Evolutionary conservation across 345 rosid genomes (phyloP).

Genomic region (Moricandia moricandioides): DNA sequence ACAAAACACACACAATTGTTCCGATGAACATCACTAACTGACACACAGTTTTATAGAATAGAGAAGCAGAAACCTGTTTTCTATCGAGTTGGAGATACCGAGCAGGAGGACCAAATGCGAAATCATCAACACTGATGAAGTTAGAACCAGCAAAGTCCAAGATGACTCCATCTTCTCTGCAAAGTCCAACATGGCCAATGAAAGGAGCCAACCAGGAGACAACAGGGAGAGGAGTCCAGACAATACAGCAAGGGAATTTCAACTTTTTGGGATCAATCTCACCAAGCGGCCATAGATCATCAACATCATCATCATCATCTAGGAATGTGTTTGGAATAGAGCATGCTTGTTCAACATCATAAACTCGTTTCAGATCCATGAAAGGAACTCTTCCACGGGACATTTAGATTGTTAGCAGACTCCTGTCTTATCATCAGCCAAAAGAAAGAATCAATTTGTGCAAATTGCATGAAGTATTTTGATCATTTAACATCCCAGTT

Average conservation of each 20-base stretch:
- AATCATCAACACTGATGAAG: slow-evolving; percentile 64
- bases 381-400: slow-evolving; percentile 38
- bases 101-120: slow-evolving; percentile 79
- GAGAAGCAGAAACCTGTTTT: slow-evolving; percentile 51
- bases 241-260: slow-evolving; percentile 87
- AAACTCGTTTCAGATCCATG: slow-evolving; percentile 45
- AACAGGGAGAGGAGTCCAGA: slow-evolving; percentile 94
- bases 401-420: slow-evolving; percentile 23
- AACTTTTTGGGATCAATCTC: slow-evolving; percentile 66
- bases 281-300: slow-evolving; percentile 81
- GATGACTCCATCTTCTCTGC: slow-evolving; percentile 83
- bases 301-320: slow-evolving; percentile 44
- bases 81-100: slow-evolving; percentile 82
- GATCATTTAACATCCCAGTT: no score
- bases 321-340: slow-evolving; percentile 31
- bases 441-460: background rate
- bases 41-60: background rate
- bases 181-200: slow-evolving; percentile 93
- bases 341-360: slow-evolving; percentile 46
- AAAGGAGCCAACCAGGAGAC: slow-evolving; percentile 98
- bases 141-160: slow-evolving; percentile 77
- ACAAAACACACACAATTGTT: background rate
- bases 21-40: background rate
- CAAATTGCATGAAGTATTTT: background rate
- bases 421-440: slow-evolving; percentile 1